A percentile compares a stretch with the other conserved stretches of the same genome.
Evolutionary conservation across 345 rosid genomes (phyloP).

Genomic region (Pistacia vera): DNA sequence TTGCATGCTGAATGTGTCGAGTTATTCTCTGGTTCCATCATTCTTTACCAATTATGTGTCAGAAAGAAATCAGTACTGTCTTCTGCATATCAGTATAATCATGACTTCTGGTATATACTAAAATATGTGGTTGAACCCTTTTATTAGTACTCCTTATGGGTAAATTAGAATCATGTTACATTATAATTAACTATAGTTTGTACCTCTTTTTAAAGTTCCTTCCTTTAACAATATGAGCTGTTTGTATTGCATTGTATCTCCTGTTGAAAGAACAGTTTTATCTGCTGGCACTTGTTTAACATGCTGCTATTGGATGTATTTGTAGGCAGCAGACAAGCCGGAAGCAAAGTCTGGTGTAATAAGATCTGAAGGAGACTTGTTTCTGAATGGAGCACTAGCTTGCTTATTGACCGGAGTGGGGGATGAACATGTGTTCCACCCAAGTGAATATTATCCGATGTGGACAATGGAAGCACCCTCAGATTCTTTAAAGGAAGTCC

Average conservation of each 20-base stretch:
- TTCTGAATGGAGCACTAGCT: conserved; percentile 61
- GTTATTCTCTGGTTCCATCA: neutral
- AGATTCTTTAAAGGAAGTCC: conserved; percentile 53
- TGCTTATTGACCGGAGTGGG: conserved; percentile 43
- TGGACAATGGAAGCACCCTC: conserved; percentile 62
- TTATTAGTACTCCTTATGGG: neutral
- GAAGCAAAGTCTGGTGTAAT: conserved; percentile 59
- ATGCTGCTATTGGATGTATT: conserved; percentile 17
- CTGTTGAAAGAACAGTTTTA: neutral
- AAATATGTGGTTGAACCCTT: neutral
- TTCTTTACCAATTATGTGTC: neutral
- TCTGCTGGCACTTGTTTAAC: neutral
- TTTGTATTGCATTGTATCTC: neutral
- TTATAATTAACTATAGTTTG: neutral
- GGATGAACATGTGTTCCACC: conserved; percentile 54
- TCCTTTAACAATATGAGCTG: neutral
- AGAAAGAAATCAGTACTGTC: neutral
- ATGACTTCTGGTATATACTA: neutral
- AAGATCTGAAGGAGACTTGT: conserved; percentile 61
- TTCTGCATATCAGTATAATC: neutral
- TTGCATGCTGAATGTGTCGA: neutral
- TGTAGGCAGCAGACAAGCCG: conserved; percentile 57
- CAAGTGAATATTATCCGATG: conserved; percentile 54
- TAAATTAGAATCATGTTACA: neutral
- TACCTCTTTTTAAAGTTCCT: neutral